Percentiles rank a stretch among this genome's conserved stretches.
Conservation (phyloP, 163 green algal genomes). For the Chloromonas sp. region DNA sequence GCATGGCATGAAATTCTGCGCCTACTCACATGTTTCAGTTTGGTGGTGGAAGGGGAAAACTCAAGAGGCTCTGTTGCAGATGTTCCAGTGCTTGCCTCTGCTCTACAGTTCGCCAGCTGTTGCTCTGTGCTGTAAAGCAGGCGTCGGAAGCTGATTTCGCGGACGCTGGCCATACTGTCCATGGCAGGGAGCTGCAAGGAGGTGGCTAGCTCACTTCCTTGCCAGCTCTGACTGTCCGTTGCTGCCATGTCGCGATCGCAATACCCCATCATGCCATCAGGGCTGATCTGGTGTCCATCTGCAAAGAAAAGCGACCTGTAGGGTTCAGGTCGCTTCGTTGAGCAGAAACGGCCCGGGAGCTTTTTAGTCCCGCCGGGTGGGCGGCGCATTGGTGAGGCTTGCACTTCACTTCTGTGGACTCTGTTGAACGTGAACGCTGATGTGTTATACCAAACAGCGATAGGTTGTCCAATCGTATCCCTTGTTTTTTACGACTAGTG, state of each 20-base stretch:
- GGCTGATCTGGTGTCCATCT: no score
- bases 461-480: no score
- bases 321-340: background rate
- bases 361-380: no score
- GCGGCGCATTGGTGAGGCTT: no score
- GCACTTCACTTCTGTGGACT: no score
- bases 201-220: background rate
- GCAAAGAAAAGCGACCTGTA: background rate
- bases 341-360: background rate
- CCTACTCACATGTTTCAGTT: background rate
- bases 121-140: constrained; percentile 2
- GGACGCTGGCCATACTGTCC: background rate
- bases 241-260: background rate
- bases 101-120: background rate
- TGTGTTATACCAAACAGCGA: no score
- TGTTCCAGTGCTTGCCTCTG: background rate
- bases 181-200: background rate
- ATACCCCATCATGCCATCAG: no score
- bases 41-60: background rate
- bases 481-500: no score
- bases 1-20: no score
- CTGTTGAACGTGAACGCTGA: no score
- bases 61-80: background rate
- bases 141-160: background rate
- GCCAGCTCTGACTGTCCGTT: background rate